phyloP scores from a whole-genome alignment of 148 eudicot species.

The Cornus kousa region DNA sequence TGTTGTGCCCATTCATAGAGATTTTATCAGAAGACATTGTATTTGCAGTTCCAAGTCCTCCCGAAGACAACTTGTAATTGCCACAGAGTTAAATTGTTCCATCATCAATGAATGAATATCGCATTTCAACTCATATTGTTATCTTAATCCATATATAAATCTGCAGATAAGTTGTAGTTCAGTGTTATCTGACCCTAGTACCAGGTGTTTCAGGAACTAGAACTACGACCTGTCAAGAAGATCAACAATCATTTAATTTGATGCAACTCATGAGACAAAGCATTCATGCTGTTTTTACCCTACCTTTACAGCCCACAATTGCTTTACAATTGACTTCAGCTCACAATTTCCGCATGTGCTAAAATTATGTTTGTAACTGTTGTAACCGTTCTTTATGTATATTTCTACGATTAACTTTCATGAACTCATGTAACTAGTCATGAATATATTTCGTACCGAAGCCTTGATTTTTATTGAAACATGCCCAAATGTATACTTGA shows the following conservation, averaged over 20 bases:
- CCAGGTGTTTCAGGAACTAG: background rate
- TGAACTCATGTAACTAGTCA: too few relatives aligned
- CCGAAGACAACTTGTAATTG: constrained; percentile 26
- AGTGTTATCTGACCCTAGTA: background rate
- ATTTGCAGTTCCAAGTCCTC: constrained; percentile 25
- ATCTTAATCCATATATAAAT: background rate
- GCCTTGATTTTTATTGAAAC: too few relatives aligned
- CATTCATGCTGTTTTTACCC: too few relatives aligned
- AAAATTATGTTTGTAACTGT: too few relatives aligned
- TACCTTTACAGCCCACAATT: too few relatives aligned
- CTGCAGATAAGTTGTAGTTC: background rate
- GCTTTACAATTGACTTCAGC: too few relatives aligned
- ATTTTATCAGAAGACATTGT: constrained; percentile 46
- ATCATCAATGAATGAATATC: constrained; percentile 13
- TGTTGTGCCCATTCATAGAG: constrained; percentile 22
- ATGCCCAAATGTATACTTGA: too few relatives aligned
- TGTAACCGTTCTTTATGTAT: too few relatives aligned
- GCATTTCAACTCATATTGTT: constrained; percentile 18
- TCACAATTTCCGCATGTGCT: too few relatives aligned
- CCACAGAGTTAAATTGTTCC: constrained; percentile 22
- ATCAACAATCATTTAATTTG: background rate
- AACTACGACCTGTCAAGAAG: background rate
- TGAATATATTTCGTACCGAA: too few relatives aligned
- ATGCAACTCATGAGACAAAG: too few relatives aligned
- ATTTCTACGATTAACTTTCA: too few relatives aligned